These are phyloP conservation scores for Aristolochia fimbriata DNA, from an alignment of 164 flowering plant genomes.

Conservation along the genomic window DNA sequence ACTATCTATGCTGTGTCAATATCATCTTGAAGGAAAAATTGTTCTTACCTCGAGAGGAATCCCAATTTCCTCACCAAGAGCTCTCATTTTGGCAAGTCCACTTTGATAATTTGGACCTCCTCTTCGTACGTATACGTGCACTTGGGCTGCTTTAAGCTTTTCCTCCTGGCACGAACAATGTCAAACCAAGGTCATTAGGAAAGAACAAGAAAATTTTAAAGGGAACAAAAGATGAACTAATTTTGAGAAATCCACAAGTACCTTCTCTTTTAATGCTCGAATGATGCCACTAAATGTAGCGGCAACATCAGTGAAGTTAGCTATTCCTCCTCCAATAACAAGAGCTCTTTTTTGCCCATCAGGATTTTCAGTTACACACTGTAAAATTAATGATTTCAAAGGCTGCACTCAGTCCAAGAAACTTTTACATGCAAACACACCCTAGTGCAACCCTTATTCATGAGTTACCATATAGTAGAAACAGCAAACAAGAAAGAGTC, in stretches of 20 bases:
- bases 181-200: neutral
- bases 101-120: slow-evolving; percentile 94
- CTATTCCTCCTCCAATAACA: slow-evolving; percentile 86
- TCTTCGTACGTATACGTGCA: slow-evolving; percentile 84
- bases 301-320: slow-evolving; percentile 89
- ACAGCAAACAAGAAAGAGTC: neutral
- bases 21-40: no score
- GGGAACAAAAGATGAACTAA: neutral
- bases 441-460: neutral
- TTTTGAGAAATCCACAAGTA: neutral
- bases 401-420: neutral
- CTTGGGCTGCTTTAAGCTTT: slow-evolving; percentile 72
- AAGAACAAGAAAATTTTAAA: neutral
- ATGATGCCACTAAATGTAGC: slow-evolving; percentile 83
- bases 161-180: slow-evolving; percentile 37
- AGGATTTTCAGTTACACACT: slow-evolving; percentile 85
- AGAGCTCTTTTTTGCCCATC: slow-evolving; percentile 87
- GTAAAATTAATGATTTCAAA: slow-evolving; percentile 1
- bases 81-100: slow-evolving; percentile 79
- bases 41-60: slow-evolving; percentile 69
- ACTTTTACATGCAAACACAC: neutral
- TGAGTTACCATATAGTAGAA: neutral
- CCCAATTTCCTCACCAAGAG: slow-evolving; percentile 74
- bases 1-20: no score
- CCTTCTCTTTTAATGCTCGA: slow-evolving; percentile 41